These are phyloP conservation scores for Bertia moriformis DNA, from an alignment of 2,329 filamentous ascomycete genomes.

Conservation along the genomic window DNA sequence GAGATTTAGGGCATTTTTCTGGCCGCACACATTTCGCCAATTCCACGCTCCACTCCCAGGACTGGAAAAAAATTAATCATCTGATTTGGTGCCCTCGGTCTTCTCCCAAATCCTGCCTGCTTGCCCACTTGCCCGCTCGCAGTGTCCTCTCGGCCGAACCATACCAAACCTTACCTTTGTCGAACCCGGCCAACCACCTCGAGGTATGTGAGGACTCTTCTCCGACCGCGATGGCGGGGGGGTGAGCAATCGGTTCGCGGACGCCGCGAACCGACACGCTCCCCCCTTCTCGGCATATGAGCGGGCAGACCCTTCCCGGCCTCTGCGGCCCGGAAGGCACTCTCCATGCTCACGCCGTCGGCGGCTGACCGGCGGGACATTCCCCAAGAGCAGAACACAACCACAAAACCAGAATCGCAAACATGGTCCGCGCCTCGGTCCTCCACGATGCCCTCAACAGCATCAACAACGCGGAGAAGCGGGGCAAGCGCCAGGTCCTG, in stretches of 20 bases:
- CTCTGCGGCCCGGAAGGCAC: slow-evolving; percentile 45
- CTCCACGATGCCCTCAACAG: slow-evolving; percentile 97
- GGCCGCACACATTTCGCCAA: too few relatives aligned
- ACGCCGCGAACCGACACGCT: slow-evolving; percentile 10
- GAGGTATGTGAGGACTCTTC: slow-evolving; percentile 28
- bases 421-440: slow-evolving; percentile 98
- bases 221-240: slow-evolving; percentile 23
- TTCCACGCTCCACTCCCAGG: slow-evolving; percentile 25
- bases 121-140: neutral
- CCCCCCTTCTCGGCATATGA: slow-evolving; percentile 50
- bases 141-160: too few relatives aligned
- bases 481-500: slow-evolving; percentile 96
- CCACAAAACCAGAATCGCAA: slow-evolving; percentile 48
- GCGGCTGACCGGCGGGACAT: slow-evolving; percentile 44
- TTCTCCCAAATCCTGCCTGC: slow-evolving; percentile 2
- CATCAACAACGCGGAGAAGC: slow-evolving; percentile 99
- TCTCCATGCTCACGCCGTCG: slow-evolving; percentile 51
- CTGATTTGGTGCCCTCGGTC: slow-evolving; percentile 4
- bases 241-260: slow-evolving; percentile 42
- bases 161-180: neutral
- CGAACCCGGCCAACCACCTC: slow-evolving; percentile 9
- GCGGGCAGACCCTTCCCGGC: slow-evolving; percentile 56
- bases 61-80: slow-evolving; percentile 9
- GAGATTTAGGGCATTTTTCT: slow-evolving; percentile 26
- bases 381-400: slow-evolving; percentile 68